A percentile compares a stretch with the other conserved stretches of the same genome.
Conservation (phyloP, 1,139 yeast species). For the Arxiozyma slooffiae region DNA sequence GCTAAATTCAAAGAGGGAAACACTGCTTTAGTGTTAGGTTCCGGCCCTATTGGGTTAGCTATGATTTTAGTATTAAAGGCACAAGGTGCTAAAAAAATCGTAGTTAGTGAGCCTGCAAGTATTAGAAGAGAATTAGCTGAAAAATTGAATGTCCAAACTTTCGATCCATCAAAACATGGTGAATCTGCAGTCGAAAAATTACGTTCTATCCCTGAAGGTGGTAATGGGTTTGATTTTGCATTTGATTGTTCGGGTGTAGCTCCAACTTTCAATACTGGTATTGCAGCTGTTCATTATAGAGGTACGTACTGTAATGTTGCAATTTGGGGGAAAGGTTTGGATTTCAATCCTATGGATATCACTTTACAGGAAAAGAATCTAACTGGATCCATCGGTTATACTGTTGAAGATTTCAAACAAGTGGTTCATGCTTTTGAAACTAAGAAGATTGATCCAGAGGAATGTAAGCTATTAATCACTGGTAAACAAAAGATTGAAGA, state of each 20-base stretch:
- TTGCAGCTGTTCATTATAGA: constrained; percentile 35
- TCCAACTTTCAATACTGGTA: constrained; percentile 37
- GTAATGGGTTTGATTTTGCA: constrained; percentile 37
- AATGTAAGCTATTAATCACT: constrained; percentile 36
- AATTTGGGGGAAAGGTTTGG: constrained; percentile 40
- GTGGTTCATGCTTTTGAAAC: constrained; percentile 38
- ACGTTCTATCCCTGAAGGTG: constrained; percentile 31
- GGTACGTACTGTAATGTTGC: constrained; percentile 47
- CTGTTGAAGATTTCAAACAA: constrained; percentile 39
- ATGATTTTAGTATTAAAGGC: constrained; percentile 48
- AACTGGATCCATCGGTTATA: constrained; percentile 44
- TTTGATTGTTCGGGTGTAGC: constrained; percentile 46
- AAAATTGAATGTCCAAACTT: constrained; percentile 40
- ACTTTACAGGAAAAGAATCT: constrained; percentile 37
- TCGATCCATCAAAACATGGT: constrained; percentile 38
- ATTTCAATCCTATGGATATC: constrained; percentile 39
- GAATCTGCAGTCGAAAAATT: constrained; percentile 31
- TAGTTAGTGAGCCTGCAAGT: constrained; percentile 52
- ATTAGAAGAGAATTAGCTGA: constrained; percentile 45
- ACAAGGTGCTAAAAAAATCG: constrained; percentile 42
- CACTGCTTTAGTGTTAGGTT: constrained; percentile 45
- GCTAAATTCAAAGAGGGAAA: constrained; percentile 38
- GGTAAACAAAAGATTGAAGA: constrained; percentile 36
- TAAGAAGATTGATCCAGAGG: constrained; percentile 35
- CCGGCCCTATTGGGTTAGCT: constrained; percentile 56